Evolutionary conservation across 2,329 filamentous ascomycete species (phyloP).

Genomic region (Sphaerulina vaccinii): DNA sequence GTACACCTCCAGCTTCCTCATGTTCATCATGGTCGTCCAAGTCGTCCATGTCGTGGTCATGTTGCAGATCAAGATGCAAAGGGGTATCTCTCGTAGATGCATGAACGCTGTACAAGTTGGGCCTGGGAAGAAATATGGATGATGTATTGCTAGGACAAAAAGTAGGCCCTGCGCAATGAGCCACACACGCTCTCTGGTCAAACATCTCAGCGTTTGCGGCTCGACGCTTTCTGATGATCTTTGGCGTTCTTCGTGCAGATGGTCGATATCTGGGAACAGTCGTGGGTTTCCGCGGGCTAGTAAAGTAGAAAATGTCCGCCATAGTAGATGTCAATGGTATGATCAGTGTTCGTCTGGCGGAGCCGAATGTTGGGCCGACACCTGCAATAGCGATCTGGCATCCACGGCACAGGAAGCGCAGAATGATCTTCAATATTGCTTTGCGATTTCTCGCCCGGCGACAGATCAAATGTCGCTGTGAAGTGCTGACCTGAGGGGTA

Average conservation of each 20-base stretch:
- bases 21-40: constrained; percentile 21
- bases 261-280: constrained; percentile 16
- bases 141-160: constrained; percentile 29
- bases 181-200: constrained; percentile 30
- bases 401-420: constrained; percentile 19
- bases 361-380: constrained; percentile 19
- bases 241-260: constrained; percentile 19
- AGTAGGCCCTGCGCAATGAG: constrained; percentile 30
- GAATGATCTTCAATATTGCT: constrained; percentile 6
- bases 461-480: constrained; percentile 9
- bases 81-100: constrained; percentile 9
- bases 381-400: constrained; percentile 19
- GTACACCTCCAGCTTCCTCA: constrained; percentile 17
- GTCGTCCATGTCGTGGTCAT: constrained; percentile 6
- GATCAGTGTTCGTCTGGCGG: constrained; percentile 11
- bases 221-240: constrained; percentile 20
- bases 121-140: constrained; percentile 21
- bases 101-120: constrained; percentile 8
- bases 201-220: constrained; percentile 20
- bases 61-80: constrained; percentile 5
- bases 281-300: constrained; percentile 23
- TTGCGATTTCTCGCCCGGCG: constrained; percentile 1
- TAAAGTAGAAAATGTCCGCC: constrained; percentile 32
- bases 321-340: constrained; percentile 14
- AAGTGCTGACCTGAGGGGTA: constrained; percentile 14